Percentiles rank a stretch among this genome's conserved stretches.
phyloP scores from a whole-genome alignment of 83 land plant species.

The Picea mariana region DNA sequence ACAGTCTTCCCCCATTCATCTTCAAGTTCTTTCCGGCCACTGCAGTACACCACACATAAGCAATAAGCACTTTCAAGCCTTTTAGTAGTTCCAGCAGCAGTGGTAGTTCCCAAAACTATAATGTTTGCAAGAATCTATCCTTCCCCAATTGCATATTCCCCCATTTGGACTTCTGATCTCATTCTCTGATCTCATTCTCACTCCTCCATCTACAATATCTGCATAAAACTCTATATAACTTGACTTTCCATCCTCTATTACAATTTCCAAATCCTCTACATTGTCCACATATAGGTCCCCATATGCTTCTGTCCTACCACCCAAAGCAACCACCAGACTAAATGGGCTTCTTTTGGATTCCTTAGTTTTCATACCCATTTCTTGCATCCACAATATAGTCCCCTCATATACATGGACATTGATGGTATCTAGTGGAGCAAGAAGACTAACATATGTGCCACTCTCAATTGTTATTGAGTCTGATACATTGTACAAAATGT shows the following conservation, averaged over 20 bases:
- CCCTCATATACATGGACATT: slow-evolving; percentile 85
- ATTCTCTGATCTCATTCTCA: slow-evolving; percentile 45
- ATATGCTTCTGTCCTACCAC: slow-evolving; percentile 27
- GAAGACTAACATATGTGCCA: slow-evolving; percentile 44
- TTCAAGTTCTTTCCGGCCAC: too few relatives aligned
- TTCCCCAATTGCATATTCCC: slow-evolving; percentile 35
- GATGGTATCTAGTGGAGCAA: slow-evolving; percentile 67
- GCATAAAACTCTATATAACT: slow-evolving; percentile 43
- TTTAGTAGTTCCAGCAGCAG: too few relatives aligned
- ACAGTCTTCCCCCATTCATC: too few relatives aligned
- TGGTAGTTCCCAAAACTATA: neutral
- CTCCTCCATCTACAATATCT: neutral
- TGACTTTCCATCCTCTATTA: slow-evolving; percentile 42
- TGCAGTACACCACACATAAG: too few relatives aligned
- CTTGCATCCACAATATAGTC: slow-evolving; percentile 76
- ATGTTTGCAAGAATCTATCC: slow-evolving; percentile 7
- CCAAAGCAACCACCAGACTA: slow-evolving; percentile 56
- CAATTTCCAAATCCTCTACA: slow-evolving; percentile 70
- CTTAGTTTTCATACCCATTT: slow-evolving; percentile 58
- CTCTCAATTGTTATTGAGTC: slow-evolving; percentile 20
- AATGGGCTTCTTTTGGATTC: slow-evolving; percentile 60
- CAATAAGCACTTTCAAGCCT: too few relatives aligned
- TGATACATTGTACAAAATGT: slow-evolving; percentile 62
- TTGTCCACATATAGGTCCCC: slow-evolving; percentile 79
- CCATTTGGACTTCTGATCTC: slow-evolving; percentile 55